Base-by-base conservation (phyloP, 2,329 filamentous ascomycete species). In the Scytalidium lignicola region DNA sequence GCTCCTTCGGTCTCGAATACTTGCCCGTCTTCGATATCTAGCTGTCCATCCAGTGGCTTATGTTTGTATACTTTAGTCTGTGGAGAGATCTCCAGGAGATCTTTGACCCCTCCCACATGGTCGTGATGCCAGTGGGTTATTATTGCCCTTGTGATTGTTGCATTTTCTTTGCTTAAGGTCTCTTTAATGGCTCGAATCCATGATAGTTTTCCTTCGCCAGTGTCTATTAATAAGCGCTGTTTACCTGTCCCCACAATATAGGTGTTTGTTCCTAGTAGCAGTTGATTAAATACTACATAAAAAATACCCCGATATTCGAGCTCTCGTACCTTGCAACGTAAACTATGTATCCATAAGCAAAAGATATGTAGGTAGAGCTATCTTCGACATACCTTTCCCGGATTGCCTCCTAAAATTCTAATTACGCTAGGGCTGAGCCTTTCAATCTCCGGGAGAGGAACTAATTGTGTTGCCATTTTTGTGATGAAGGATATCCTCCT, bases 91-190 rank as follows among this genome's bases (percentile, higher is more conserved):
- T 70, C 67, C 17, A 83, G 71, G 1, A 96, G 72, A 59, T 95
- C 83, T 2, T 70, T 65, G 20, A 96, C 78, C 7, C 93, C 93
- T 20, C 83, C 80, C 6, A 84, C 78, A 63, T 99, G 93, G 63
- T 99, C 93, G 40, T 73, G 79, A 64, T 99, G 93, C 90, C 91
- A 95, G 67, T 99, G 93, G 0, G 91, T 95, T 44, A 99, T 74
- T 19, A 99, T 74, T 0, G 84, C 83, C 17, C 75, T 72, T n/a
- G 80, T 74, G 20, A 97, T 73, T 0, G 74, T 78, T 18, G 86
- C 85, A 20, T 83, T 76, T 64, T 95, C 88, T 20, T 80, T 70
- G 6, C 73, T 66, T 2, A 97, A 75, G 0, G 85, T 80, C 3
- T 74, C 69, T 55, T 79, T 78, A 29, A 99, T 69, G 0, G 80